Percentiles rank a stretch among this genome's conserved stretches.
These are phyloP conservation scores for Stropharia rugosoannulata DNA, from an alignment of 768 basidiomycete species.

Conservation along the genomic window DNA sequence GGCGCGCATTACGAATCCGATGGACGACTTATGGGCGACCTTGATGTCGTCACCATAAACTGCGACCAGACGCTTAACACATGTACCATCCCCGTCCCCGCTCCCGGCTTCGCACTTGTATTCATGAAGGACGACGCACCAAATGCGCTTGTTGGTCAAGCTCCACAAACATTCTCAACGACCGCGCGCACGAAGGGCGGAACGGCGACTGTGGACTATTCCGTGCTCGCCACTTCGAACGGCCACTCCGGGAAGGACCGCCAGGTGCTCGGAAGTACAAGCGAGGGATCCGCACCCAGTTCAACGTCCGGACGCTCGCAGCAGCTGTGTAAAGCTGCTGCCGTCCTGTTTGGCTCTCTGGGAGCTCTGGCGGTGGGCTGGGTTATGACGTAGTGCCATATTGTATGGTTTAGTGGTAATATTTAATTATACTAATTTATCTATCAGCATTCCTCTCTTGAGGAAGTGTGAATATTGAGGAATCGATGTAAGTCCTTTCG, in stretches of 20 bases:
- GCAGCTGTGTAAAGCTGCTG: neutral
- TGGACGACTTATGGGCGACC: constrained; percentile 54
- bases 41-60: constrained; percentile 48
- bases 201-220: constrained; percentile 53
- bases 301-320: neutral
- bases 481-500: no score
- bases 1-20: constrained; percentile 61
- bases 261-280: constrained; percentile 36
- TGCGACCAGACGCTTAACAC: constrained; percentile 43
- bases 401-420: no score
- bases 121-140: constrained; percentile 51
- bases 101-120: constrained; percentile 69
- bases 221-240: constrained; percentile 64
- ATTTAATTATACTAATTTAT: no score
- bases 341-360: no score
- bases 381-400: no score
- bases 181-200: constrained; percentile 52
- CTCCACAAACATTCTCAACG: constrained; percentile 47
- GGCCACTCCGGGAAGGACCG: constrained; percentile 35
- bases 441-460: no score
- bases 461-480: no score
- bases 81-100: constrained; percentile 63
- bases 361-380: no score
- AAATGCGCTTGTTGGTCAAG: constrained; percentile 30
- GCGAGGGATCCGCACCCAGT: constrained; percentile 20